Percentiles rank a stretch among this genome's conserved stretches.
Conservation (phyloP, 768 basidiomycete species). For the Leucocoprinus leucothites region DNA sequence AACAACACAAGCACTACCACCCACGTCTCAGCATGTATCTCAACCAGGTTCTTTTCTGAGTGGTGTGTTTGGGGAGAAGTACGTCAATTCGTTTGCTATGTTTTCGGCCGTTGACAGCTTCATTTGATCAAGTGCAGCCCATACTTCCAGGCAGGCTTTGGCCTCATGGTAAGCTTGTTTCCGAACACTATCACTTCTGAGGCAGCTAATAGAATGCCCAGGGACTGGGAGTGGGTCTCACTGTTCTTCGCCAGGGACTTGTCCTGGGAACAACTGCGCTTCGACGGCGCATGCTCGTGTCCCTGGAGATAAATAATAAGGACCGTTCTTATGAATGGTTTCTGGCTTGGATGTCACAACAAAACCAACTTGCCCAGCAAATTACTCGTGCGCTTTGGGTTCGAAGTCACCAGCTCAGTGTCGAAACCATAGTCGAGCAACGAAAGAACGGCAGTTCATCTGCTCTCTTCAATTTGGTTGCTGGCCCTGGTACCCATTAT, state of each 20-base stretch:
- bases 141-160: constrained; percentile 97
- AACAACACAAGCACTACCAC: constrained; percentile 2
- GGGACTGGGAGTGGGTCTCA: constrained; percentile 89
- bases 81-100: constrained; percentile 27
- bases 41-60: constrained; percentile 28
- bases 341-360: constrained; percentile 90
- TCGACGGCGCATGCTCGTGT: constrained; percentile 87
- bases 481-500: constrained; percentile 93
- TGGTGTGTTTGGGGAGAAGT: constrained; percentile 63
- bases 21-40: constrained; percentile 14
- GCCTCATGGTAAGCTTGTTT: constrained; percentile 72
- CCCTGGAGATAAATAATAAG: constrained; percentile 94
- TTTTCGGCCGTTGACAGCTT: constrained; percentile 7
- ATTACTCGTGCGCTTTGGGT: constrained; percentile 42
- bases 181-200: constrained; percentile 1
- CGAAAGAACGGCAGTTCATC: constrained; percentile 89
- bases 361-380: constrained; percentile 31
- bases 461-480: constrained; percentile 89
- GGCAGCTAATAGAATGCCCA: constrained; percentile 27
- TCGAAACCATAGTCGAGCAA: constrained; percentile 89
- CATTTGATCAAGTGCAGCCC: constrained; percentile 62
- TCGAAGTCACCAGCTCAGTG: constrained; percentile 88
- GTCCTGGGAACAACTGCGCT: constrained; percentile 71
- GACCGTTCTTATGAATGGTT: constrained; percentile 97
- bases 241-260: constrained; percentile 67